Base-by-base conservation (phyloP, 176 grass and related monocot species). In the Metroxylon sagu region DNA sequence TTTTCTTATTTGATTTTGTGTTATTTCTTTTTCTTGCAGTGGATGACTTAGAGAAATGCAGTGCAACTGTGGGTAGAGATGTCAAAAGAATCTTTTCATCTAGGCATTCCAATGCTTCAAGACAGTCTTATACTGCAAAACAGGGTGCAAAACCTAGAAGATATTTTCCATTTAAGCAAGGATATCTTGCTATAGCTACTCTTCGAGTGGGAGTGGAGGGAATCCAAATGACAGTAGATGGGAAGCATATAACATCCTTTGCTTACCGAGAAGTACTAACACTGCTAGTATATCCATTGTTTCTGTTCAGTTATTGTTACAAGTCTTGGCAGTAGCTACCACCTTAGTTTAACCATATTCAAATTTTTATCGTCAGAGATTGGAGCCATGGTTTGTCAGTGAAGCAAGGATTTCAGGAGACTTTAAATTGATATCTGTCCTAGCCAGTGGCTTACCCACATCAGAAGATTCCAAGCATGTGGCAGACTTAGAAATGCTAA, bases 221-320 rank as follows among this genome's bases (percentile, higher is more conserved):
- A 50, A 79, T 98, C 19, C 88, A 98, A 79, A 93, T 98, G 85
- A 98, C 88, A 26, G 85, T 98, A 71, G 94, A 98, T 29, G 94
- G 94, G 66, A 98, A 88, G 60, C 94, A 98, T 83, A 62, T 86
- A 57, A 93, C 84, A 63, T 98, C 94, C 5, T 98, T 98, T 77
- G 79, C 88, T 50, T 93, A 82, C 75, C 82, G 88, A 52, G 76
- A 92, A 85, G 94, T 92, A 81, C 60, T 62, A 68, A 16, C 49
- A 60, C 5, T 74, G 35, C 76, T 65, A 53, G 2, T 26, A 57
- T 35, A 67, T 35, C 2, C 56, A 52, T 30, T 23, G 3, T 73
- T 12, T 28, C 5, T 54, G 19, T 60, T 73, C 25, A 28, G 7
- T 48, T 62, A 14, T 48, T 43, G 53, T 35, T 30, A 27, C 26